Percentiles rank a stretch among this genome's conserved stretches.
Conservation (phyloP, 176 grass and related monocot genomes). For the Rhynchospora breviuscula region DNA sequence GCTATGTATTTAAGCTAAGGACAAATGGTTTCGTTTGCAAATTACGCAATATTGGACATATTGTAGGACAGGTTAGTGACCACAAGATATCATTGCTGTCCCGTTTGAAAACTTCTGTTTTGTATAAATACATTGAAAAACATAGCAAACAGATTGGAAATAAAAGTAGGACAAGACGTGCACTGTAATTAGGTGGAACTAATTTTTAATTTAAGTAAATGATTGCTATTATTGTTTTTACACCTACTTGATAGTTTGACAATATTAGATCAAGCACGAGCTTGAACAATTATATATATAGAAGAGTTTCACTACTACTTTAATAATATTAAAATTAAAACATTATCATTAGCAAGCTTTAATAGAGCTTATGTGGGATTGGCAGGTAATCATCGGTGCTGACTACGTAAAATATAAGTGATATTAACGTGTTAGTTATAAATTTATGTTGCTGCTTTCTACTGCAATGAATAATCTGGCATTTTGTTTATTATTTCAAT, state of each 20-base stretch:
- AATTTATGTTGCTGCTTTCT: too few relatives aligned
- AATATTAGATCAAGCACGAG: not conserved
- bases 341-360: not conserved
- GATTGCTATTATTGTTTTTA: not conserved
- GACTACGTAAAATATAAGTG: too few relatives aligned
- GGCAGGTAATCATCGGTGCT: not conserved
- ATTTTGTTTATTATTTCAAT: too few relatives aligned
- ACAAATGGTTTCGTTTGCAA: not conserved
- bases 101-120: not conserved
- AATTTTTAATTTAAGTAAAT: not conserved
- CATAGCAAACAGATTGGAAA: not conserved
- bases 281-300: not conserved
- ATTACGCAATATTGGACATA: not conserved
- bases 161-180: not conserved
- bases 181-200: conserved; percentile 8
- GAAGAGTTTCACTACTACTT: not conserved
- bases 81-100: not conserved
- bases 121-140: too few relatives aligned
- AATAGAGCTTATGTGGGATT: not conserved
- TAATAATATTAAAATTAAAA: not conserved
- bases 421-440: too few relatives aligned
- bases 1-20: too few relatives aligned
- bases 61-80: not conserved
- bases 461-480: too few relatives aligned
- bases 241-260: not conserved